Conservation (phyloP, 495 filamentous ascomycete genomes). For the Bathelium albidoporum region DNA sequence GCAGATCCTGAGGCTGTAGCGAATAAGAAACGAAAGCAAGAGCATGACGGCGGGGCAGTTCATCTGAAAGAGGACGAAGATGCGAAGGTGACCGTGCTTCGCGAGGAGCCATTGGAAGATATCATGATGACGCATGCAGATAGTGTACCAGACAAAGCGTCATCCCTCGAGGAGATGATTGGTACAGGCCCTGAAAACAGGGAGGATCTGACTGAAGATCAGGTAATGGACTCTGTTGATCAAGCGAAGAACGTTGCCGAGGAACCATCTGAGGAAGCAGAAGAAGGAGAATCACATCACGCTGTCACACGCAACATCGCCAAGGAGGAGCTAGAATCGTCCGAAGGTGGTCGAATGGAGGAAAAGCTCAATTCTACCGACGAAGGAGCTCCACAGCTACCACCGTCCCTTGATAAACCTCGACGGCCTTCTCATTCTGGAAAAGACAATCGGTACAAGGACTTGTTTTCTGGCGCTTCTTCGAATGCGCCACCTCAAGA, state of each 20-base stretch:
- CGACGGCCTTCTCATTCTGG: neutral
- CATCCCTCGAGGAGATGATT: neutral
- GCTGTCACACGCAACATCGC: neutral
- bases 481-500: neutral
- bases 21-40: constrained; percentile 2
- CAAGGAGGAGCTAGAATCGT: neutral
- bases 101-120: constrained; percentile 7
- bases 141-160: neutral
- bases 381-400: neutral
- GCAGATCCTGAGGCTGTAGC: neutral
- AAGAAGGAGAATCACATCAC: neutral
- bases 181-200: neutral
- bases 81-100: constrained; percentile 12
- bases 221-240: neutral
- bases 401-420: neutral
- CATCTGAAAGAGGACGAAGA: constrained; percentile 20
- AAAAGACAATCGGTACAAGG: constrained; percentile 8
- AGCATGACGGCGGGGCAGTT: neutral
- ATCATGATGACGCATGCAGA: neutral
- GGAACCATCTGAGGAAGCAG: neutral
- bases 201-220: neutral
- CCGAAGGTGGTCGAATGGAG: neutral
- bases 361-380: neutral
- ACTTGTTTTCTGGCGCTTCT: neutral
- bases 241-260: neutral